Conservation (phyloP, 768 basidiomycete species). For the Hygrophoropsis aurantiaca region DNA sequence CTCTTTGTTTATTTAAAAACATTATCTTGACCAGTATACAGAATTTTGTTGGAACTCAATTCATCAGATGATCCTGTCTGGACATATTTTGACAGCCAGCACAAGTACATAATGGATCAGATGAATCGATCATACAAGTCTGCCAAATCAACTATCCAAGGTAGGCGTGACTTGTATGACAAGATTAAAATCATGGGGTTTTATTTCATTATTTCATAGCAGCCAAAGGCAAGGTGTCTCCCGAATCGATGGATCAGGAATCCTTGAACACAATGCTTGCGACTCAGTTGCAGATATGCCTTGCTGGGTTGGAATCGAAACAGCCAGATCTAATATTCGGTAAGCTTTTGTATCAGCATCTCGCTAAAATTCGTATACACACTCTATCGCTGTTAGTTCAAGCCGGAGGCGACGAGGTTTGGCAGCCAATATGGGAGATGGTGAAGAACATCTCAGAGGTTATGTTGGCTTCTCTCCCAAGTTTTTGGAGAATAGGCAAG, state of each 20-base stretch:
- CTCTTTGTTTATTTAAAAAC: background rate
- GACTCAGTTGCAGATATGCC: conserved; percentile 57
- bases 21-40: conserved; percentile 31
- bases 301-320: conserved; percentile 61
- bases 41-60: conserved; percentile 86
- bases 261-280: conserved; percentile 45
- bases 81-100: conserved; percentile 94
- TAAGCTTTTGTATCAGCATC: conserved; percentile 28
- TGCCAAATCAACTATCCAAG: conserved; percentile 48
- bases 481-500: conserved; percentile 91
- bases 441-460: conserved; percentile 87
- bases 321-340: conserved; percentile 62
- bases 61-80: conserved; percentile 89
- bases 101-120: conserved; percentile 77
- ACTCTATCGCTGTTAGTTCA: conserved; percentile 46
- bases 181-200: no score
- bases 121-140: conserved; percentile 65
- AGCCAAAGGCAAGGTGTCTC: conserved; percentile 41
- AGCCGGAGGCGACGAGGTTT: conserved; percentile 71
- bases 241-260: conserved; percentile 36
- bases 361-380: background rate
- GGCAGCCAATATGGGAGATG: conserved; percentile 77
- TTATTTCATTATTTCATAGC: conserved; percentile 41
- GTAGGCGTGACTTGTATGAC: conserved; percentile 31
- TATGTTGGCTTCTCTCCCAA: conserved; percentile 81